phyloP scores from a whole-genome alignment of 2,329 filamentous ascomycete species.

The Pyrenochaeta sp. region DNA sequence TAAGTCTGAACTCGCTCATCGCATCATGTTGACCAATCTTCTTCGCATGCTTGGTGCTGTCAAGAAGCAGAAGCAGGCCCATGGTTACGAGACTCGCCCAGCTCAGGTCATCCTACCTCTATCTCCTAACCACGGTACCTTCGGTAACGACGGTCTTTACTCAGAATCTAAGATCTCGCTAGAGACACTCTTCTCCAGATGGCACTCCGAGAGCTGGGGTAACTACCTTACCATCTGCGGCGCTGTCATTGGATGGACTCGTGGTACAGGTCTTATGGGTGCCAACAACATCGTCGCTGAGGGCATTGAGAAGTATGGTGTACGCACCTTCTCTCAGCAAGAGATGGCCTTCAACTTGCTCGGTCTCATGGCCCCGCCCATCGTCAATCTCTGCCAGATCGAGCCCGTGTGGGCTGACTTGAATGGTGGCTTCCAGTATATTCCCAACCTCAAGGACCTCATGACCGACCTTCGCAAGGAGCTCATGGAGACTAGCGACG shows the following conservation, averaged over 20 bases:
- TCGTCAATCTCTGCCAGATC: conserved; percentile 93
- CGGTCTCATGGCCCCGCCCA: conserved; percentile 90
- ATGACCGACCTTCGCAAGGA: conserved; percentile 95
- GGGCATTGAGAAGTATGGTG: conserved; percentile 94
- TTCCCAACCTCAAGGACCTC: conserved; percentile 91
- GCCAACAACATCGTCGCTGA: conserved; percentile 98
- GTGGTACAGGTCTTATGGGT: conserved; percentile 96
- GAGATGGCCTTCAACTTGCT: conserved; percentile 99
- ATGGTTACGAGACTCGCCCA: conserved; percentile 92
- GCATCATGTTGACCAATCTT: conserved; percentile 98
- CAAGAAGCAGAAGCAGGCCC: conserved; percentile 87
- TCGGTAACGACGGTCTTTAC: conserved; percentile 97
- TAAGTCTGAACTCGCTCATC: conserved; percentile 95
- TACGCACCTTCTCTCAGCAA: conserved; percentile 97
- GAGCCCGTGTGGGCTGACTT: conserved; percentile 97
- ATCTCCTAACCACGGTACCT: conserved; percentile 97
- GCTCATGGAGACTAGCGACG: conserved; percentile 92
- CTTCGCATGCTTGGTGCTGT: conserved; percentile 88
- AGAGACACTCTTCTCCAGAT: conserved; percentile 97
- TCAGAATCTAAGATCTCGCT: conserved; percentile 97
- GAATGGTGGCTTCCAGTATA: conserved; percentile 97
- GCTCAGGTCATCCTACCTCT: conserved; percentile 96
- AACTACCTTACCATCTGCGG: conserved; percentile 98
- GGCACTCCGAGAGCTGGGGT: conserved; percentile 97
- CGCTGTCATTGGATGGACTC: conserved; percentile 98